Conservation (phyloP, 2,329 filamentous ascomycete species). For the Neopestalotiopsis rosae region DNA sequence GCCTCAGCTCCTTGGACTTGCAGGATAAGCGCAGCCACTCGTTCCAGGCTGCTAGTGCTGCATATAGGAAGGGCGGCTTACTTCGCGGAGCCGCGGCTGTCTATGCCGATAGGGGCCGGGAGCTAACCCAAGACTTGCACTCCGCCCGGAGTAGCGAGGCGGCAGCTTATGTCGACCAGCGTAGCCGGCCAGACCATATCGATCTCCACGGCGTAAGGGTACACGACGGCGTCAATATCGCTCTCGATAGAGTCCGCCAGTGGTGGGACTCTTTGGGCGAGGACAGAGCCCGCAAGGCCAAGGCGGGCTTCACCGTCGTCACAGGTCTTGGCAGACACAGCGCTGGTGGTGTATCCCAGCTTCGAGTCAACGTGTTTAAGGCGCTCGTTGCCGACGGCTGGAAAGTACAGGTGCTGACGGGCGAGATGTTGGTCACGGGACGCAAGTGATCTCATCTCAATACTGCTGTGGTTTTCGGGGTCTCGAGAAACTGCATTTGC, state of each 20-base stretch:
- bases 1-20: conserved; percentile 21
- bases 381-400: conserved; percentile 80
- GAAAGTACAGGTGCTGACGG: conserved; percentile 76
- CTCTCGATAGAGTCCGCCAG: conserved; percentile 64
- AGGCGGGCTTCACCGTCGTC: conserved; percentile 72
- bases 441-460: conserved; percentile 37
- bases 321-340: conserved; percentile 84
- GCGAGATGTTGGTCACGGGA: conserved; percentile 74
- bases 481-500: neutral
- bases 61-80: conserved; percentile 59
- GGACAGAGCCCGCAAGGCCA: conserved; percentile 54
- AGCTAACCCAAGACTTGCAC: conserved; percentile 63
- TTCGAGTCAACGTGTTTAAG: conserved; percentile 81
- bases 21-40: conserved; percentile 33
- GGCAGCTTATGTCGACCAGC: conserved; percentile 70
- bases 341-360: conserved; percentile 72
- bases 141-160: conserved; percentile 69
- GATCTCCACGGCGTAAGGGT: conserved; percentile 88
- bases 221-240: conserved; percentile 80
- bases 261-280: conserved; percentile 84
- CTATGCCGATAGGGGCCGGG: conserved; percentile 74
- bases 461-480: neutral
- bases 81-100: conserved; percentile 78
- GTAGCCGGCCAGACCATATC: conserved; percentile 65
- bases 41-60: conserved; percentile 44